Conservation (phyloP, 257 asterid species). For the Solanum stenotomum region DNA sequence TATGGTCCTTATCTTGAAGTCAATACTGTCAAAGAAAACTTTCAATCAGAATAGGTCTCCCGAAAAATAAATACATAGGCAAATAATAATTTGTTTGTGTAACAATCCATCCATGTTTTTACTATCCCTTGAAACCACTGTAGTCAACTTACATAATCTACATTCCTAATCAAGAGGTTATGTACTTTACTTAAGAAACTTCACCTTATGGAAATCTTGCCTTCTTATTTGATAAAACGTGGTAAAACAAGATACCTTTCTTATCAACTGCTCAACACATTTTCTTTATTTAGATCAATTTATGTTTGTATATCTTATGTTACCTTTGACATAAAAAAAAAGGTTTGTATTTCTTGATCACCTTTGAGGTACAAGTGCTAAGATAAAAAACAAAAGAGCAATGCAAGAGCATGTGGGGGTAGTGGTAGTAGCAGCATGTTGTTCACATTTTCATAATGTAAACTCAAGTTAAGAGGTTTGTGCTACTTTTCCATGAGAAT, state of each 20-base stretch:
- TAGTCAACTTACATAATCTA: background rate
- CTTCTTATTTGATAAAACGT: background rate
- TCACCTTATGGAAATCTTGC: background rate
- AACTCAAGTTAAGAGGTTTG: background rate
- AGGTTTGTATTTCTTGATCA: background rate
- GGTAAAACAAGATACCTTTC: background rate
- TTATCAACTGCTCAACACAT: background rate
- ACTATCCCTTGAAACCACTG: background rate
- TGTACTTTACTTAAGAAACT: background rate
- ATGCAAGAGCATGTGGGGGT: background rate
- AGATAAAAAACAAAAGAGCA: background rate
- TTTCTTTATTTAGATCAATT: background rate
- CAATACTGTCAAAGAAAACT: slow-evolving; percentile 34
- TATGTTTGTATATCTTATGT: background rate
- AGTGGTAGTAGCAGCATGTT: background rate
- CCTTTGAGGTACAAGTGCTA: background rate
- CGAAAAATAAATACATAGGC: background rate
- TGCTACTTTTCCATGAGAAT: background rate
- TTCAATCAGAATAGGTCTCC: background rate
- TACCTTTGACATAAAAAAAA: background rate
- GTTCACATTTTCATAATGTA: background rate
- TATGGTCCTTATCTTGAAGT: slow-evolving; percentile 58
- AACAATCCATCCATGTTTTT: background rate
- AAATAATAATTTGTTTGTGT: background rate
- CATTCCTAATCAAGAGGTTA: background rate